Evolutionary conservation across 2,329 filamentous ascomycete genomes (phyloP).

Genomic region (Trichoderma arundinaceum): DNA sequence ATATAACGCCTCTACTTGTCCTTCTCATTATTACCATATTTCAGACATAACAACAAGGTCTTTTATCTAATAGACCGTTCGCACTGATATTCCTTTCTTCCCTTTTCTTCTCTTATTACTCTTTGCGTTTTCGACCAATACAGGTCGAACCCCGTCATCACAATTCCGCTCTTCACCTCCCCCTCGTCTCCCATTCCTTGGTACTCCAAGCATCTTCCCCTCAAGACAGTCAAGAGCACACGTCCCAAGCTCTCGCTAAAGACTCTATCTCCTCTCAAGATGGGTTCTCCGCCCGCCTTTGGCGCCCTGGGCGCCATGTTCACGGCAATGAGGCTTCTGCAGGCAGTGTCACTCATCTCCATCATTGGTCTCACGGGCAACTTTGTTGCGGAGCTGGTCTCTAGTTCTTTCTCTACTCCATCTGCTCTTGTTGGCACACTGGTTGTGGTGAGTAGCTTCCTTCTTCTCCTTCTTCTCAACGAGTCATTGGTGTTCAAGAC

Average conservation of each 20-base stretch:
- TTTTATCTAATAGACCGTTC: conserved; percentile 30
- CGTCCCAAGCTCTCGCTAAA: conserved; percentile 52
- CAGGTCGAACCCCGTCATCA: conserved; percentile 35
- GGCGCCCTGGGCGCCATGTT: conserved; percentile 81
- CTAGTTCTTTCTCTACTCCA: conserved; percentile 68
- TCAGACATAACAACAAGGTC: background rate
- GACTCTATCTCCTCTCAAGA: conserved; percentile 47
- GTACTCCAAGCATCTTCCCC: conserved; percentile 50
- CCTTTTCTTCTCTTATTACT: conserved; percentile 25
- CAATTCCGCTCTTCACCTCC: conserved; percentile 44
- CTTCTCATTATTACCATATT: conserved; percentile 33
- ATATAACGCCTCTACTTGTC: conserved; percentile 27
- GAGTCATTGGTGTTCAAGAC: background rate
- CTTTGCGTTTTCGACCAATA: conserved; percentile 26
- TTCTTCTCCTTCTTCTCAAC: conserved; percentile 34
- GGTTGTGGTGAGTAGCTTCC: conserved; percentile 75
- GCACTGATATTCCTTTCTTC: conserved; percentile 37
- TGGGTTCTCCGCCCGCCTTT: conserved; percentile 58
- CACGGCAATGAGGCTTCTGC: conserved; percentile 71
- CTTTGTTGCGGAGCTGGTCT: conserved; percentile 79
- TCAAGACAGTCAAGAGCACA: conserved; percentile 49
- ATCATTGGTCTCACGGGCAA: conserved; percentile 82
- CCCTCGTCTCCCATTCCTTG: conserved; percentile 45
- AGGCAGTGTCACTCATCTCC: conserved; percentile 72
- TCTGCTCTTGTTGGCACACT: conserved; percentile 78